phyloP scores from a whole-genome alignment of 768 basidiomycete species.

The Boletus rubroflammeus region DNA sequence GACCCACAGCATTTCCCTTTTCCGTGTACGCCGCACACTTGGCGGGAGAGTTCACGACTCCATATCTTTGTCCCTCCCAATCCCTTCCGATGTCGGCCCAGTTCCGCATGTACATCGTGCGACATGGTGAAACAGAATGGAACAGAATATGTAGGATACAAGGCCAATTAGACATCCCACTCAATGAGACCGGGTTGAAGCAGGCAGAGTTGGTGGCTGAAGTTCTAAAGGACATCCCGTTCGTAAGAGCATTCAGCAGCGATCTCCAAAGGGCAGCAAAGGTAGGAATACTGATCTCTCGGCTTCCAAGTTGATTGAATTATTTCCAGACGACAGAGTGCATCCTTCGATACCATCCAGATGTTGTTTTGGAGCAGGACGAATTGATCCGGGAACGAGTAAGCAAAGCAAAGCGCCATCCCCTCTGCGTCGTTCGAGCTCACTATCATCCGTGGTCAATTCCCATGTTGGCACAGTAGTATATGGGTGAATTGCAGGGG shows the following conservation, averaged over 20 bases:
- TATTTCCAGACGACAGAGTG: slow-evolving; percentile 57
- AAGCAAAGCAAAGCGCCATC: slow-evolving; percentile 15
- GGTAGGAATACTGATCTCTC: slow-evolving; percentile 38
- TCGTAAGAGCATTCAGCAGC: slow-evolving; percentile 64
- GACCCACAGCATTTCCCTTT: too few relatives aligned
- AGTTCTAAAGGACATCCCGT: slow-evolving; percentile 49
- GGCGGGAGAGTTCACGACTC: not conserved
- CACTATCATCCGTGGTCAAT: not conserved
- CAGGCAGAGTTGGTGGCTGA: slow-evolving; percentile 58
- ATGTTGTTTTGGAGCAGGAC: slow-evolving; percentile 40
- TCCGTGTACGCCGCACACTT: too few relatives aligned
- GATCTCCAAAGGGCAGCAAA: slow-evolving; percentile 66
- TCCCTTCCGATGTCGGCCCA: slow-evolving; percentile 26
- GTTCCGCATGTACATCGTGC: slow-evolving; percentile 58
- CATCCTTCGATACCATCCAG: slow-evolving; percentile 54
- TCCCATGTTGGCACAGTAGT: slow-evolving; percentile 33
- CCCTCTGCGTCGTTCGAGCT: not conserved
- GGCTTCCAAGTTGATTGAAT: not conserved
- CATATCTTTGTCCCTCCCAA: not conserved
- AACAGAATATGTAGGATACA: slow-evolving; percentile 64
- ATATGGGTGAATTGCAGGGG: slow-evolving; percentile 63
- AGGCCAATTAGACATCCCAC: slow-evolving; percentile 66
- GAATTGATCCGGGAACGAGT: slow-evolving; percentile 65
- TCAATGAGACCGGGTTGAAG: slow-evolving; percentile 58
- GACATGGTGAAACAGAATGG: slow-evolving; percentile 77